Base-by-base conservation (phyloP, 352 stramenopile species). In the Halophytophthora batemanensis region DNA sequence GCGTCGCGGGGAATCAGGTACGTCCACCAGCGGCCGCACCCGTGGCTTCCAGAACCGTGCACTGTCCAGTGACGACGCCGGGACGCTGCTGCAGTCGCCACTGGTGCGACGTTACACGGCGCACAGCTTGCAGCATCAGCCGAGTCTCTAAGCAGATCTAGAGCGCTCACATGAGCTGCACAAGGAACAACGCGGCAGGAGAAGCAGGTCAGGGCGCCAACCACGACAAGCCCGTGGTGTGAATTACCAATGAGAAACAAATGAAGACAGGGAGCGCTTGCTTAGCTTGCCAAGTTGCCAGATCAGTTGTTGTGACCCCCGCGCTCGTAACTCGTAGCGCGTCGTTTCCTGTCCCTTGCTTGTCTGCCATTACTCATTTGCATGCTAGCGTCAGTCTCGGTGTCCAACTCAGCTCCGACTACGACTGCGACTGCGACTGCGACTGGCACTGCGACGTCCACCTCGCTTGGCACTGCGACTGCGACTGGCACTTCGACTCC, bases 61-160 rank as follows among this genome's bases (percentile, higher is more conserved):
- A 19, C 53, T 73, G 60, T 73, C 64, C 23, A 66, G 48, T 42
- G 65, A 71, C 37, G 69, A 72, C n/a, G 52, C 55, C 2, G 43
- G 44, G 0, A 47, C 51, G 19, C 34, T 66, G 21, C 47, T 23
- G 2, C 61, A 56, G 6, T 69, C 64, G 48, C 73, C 59, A 28
- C 68, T 71, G 6, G 66, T 82, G 36, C 69, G 75, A 19, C 67
- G 72, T 14, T 79, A 82, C 53, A 70, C 65, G 41, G 47, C 45
- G 21, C 58, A 61, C 19, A 61, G 44, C 11, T 42, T 56, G 15
- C 34, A 59, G 37, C 65, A 59, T 22, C 66, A 62, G 53, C 56
- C 38, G 53, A 79, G 60, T 48, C 38, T 51, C 19, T 61, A 64
- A 15, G 19, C 29, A 31, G 37, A 33, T 33, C 25, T n/a, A n/a